A percentile compares a stretch with the other conserved stretches of the same genome.
phyloP scores from a whole-genome alignment of 2,329 filamentous ascomycete species.

The Hypoxylon sp. region DNA sequence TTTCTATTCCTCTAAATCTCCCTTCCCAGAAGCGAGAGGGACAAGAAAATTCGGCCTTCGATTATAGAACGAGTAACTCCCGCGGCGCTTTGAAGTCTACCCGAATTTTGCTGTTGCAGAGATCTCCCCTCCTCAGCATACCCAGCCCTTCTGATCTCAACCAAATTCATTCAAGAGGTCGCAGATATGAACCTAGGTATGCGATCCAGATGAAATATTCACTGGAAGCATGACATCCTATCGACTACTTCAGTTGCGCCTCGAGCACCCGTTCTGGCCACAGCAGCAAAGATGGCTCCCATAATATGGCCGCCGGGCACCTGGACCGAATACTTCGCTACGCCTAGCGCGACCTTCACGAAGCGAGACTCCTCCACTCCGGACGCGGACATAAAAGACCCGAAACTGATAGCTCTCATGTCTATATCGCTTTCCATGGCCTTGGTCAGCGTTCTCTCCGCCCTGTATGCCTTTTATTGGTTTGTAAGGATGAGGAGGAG shows the following conservation, averaged over 20 bases:
- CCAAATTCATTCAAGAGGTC: neutral
- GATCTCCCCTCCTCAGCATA: slow-evolving; percentile 3
- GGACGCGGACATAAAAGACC: slow-evolving; percentile 17
- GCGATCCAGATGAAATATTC: slow-evolving; percentile 3
- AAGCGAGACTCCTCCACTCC: slow-evolving; percentile 24
- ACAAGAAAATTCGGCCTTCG: slow-evolving; percentile 2
- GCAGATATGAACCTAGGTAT: slow-evolving; percentile 23
- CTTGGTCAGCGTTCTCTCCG: slow-evolving; percentile 67
- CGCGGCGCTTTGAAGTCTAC: neutral
- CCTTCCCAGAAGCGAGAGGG: neutral
- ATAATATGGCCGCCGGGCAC: slow-evolving; percentile 21
- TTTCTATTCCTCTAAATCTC: neutral
- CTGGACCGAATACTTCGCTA: slow-evolving; percentile 17
- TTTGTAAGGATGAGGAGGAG: slow-evolving; percentile 79
- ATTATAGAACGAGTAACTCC: slow-evolving; percentile 4
- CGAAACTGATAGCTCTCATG: slow-evolving; percentile 49
- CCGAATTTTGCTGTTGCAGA: neutral
- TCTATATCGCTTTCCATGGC: slow-evolving; percentile 59
- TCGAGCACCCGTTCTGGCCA: slow-evolving; percentile 28
- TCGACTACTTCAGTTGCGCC: slow-evolving; percentile 16
- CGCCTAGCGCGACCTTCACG: slow-evolving; percentile 20
- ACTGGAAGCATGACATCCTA: slow-evolving; percentile 35
- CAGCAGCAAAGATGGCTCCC: slow-evolving; percentile 43
- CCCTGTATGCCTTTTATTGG: slow-evolving; percentile 73
- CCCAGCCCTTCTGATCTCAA: neutral